These are phyloP conservation scores for Arabidopsis lyrata DNA, from an alignment of 441 rosid genomes.

Conservation along the genomic window DNA sequence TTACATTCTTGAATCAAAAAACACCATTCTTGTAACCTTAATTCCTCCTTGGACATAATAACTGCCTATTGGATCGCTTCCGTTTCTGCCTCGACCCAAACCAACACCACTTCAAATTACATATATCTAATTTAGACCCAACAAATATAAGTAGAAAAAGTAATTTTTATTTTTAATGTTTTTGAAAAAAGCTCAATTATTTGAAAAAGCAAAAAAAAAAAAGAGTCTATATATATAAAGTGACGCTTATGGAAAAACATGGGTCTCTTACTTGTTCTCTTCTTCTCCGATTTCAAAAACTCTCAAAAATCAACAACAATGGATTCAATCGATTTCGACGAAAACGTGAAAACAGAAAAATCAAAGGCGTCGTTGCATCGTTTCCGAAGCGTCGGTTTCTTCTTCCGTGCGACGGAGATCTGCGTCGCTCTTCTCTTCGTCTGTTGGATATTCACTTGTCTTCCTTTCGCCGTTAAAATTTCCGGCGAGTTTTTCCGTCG, in stretches of 20 bases:
- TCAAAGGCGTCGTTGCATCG: conserved; percentile 33
- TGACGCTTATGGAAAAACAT: too few species aligned
- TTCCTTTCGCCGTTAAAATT: conserved; percentile 57
- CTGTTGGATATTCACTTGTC: conserved; percentile 52
- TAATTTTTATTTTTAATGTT: not conserved
- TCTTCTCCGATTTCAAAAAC: not conserved
- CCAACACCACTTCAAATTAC: not conserved
- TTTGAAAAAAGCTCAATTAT: too few species aligned
- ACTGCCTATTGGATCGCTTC: too few species aligned
- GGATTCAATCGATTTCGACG: conserved; percentile 49
- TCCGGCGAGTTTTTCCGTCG: conserved; percentile 53
- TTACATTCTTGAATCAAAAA: not conserved
- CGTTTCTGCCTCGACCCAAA: too few species aligned
- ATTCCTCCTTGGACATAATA: too few species aligned
- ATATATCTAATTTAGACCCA: not conserved
- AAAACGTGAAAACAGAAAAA: conserved; percentile 48
- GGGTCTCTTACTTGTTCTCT: conserved; percentile 14
- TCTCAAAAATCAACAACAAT: conserved; percentile 27
- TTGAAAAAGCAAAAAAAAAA: too few species aligned
- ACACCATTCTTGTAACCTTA: not conserved
- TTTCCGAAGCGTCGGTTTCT: conserved; percentile 45
- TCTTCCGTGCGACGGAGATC: conserved; percentile 49
- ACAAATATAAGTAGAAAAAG: not conserved
- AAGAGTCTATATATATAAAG: too few species aligned
- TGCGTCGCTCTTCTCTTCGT: conserved; percentile 47